Conservation (phyloP, 345 rosid genomes). For the Odontarrhena argentea region DNA sequence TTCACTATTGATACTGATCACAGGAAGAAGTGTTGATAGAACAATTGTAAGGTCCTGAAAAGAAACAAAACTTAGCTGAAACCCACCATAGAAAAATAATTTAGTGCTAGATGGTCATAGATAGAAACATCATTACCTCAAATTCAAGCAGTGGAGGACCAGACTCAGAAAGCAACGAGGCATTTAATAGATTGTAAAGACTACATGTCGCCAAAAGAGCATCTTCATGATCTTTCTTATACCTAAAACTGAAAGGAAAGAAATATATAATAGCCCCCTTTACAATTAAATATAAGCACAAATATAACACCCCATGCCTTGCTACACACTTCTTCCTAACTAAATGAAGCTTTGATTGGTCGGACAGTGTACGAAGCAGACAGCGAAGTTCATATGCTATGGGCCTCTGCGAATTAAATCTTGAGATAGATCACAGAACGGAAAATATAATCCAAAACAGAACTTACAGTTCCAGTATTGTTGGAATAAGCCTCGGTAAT, state of each 20-base stretch:
- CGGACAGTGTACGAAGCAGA: slow-evolving; percentile 22
- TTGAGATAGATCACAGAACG: slow-evolving; percentile 18
- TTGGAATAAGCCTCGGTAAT: slow-evolving; percentile 85
- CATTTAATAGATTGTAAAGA: slow-evolving; percentile 74
- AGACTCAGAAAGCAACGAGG: slow-evolving; percentile 77
- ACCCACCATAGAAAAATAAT: slow-evolving; percentile 12
- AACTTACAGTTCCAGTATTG: slow-evolving; percentile 87
- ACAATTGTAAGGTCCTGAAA: slow-evolving; percentile 81
- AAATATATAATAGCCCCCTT: slow-evolving; percentile 24
- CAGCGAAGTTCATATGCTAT: background rate
- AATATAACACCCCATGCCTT: slow-evolving; percentile 16
- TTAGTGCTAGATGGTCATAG: slow-evolving; percentile 9
- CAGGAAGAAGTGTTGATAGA: slow-evolving; percentile 87
- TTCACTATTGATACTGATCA: slow-evolving; percentile 65
- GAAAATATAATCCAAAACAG: slow-evolving; percentile 22
- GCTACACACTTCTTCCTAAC: slow-evolving; percentile 15
- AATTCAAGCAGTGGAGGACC: slow-evolving; percentile 98
- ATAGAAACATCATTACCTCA: slow-evolving; percentile 61
- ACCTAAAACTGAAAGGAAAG: slow-evolving; percentile 51
- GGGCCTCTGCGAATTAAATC: slow-evolving; percentile 12
- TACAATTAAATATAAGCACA: background rate
- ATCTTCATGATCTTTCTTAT: slow-evolving; percentile 80
- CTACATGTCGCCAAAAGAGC: slow-evolving; percentile 82
- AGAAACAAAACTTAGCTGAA: slow-evolving; percentile 30
- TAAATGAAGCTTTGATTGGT: slow-evolving; percentile 7